These are phyloP conservation scores for Mollisia scopiformis DNA, from an alignment of 2,329 filamentous ascomycete genomes.

Conservation along the genomic window DNA sequence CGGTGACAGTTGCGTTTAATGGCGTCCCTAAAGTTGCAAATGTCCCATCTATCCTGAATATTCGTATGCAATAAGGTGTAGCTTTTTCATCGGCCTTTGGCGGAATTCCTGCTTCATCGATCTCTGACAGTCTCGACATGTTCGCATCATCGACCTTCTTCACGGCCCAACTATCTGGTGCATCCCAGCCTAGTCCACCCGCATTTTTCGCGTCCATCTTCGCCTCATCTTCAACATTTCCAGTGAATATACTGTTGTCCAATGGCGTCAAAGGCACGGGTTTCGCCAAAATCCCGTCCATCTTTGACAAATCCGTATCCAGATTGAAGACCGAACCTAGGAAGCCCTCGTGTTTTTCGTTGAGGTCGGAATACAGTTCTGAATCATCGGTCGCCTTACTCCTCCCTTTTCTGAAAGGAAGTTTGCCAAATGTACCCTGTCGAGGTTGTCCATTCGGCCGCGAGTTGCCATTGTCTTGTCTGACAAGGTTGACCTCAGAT, in stretches of 20 bases:
- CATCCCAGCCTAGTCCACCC: conserved; percentile 73
- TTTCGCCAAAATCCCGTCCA: conserved; percentile 86
- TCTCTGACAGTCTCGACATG: conserved; percentile 57
- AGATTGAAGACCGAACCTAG: conserved; percentile 69
- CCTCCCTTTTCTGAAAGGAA: conserved; percentile 61
- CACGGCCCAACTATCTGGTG: conserved; percentile 96
- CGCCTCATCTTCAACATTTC: conserved; percentile 46
- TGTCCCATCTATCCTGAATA: conserved; percentile 91
- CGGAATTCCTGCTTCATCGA: conserved; percentile 70
- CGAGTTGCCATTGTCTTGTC: conserved; percentile 24
- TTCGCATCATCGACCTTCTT: conserved; percentile 72
- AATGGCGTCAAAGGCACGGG: conserved; percentile 73
- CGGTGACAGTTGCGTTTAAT: conserved; percentile 81
- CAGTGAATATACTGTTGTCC: conserved; percentile 54
- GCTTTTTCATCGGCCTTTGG: conserved; percentile 74
- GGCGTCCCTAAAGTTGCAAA: conserved; percentile 90
- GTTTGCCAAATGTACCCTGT: conserved; percentile 46
- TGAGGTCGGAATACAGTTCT: conserved; percentile 51
- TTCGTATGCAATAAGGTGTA: conserved; percentile 85
- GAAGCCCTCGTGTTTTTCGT: conserved; percentile 20
- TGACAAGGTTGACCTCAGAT: conserved; percentile 31
- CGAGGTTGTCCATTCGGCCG: conserved; percentile 16
- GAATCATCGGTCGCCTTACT: conserved; percentile 52
- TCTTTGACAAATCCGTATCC: conserved; percentile 85
- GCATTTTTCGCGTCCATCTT: conserved; percentile 33